Percentiles rank a stretch among this genome's conserved stretches.
Evolutionary conservation across 345 rosid species (phyloP).

Genomic region (Salix koriyanagi): DNA sequence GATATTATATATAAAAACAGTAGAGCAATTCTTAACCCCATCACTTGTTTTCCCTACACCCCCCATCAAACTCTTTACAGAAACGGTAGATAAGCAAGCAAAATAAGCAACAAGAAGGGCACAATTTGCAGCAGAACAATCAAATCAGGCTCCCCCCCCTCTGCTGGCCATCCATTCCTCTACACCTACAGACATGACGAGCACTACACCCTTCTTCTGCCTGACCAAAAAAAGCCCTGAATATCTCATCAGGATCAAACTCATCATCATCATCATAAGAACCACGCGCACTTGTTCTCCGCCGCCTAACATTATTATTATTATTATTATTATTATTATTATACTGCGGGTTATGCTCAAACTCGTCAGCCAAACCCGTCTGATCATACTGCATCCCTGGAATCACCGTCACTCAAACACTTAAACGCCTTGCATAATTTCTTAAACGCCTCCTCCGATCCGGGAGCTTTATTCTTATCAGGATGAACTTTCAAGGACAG

Average conservation of each 20-base stretch:
- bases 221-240: constrained; percentile 66
- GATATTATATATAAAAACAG: too few species aligned
- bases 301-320: constrained; percentile 40
- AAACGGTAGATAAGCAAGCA: constrained; percentile 71
- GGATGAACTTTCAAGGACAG: constrained; percentile 92
- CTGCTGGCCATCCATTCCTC: constrained; percentile 33
- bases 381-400: constrained; percentile 76
- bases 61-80: constrained; percentile 42
- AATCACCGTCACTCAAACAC: constrained; percentile 66
- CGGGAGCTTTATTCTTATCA: constrained; percentile 89
- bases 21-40: constrained; percentile 37
- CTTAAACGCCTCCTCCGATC: constrained; percentile 88
- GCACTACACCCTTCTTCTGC: constrained; percentile 38
- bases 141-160: constrained; percentile 57
- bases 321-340: constrained; percentile 25
- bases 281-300: constrained; percentile 44
- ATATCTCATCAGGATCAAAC: constrained; percentile 75
- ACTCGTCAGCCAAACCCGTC: constrained; percentile 56
- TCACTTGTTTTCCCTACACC: constrained; percentile 32
- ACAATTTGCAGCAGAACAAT: constrained; percentile 59
- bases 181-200: constrained; percentile 42
- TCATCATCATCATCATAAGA: constrained; percentile 46
- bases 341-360: constrained; percentile 46
- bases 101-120: constrained; percentile 63
- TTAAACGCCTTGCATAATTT: constrained; percentile 66